phyloP scores from a whole-genome alignment of 1,284 basidiomycete genomes.

The Ceratobasidium sp. region DNA sequence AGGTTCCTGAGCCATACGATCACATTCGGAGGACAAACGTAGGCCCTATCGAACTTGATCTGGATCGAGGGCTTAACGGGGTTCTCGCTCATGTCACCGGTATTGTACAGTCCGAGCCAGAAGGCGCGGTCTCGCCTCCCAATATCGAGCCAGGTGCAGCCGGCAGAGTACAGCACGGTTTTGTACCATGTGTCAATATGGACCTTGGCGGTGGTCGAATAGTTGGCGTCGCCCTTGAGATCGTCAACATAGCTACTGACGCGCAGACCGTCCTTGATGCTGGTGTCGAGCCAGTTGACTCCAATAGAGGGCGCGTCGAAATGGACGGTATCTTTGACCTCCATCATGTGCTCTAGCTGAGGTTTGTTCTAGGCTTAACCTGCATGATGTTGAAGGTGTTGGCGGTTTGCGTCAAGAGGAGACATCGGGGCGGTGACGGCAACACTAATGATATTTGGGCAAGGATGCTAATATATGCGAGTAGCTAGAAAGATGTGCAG shows the following conservation, averaged over 20 bases:
- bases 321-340: slow-evolving; percentile 2
- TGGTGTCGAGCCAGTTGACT: slow-evolving; percentile 29
- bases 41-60: slow-evolving; percentile 35
- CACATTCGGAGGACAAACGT: slow-evolving; percentile 39
- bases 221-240: neutral
- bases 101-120: slow-evolving; percentile 27
- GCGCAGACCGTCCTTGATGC: neutral
- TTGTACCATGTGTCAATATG: slow-evolving; percentile 40
- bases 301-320: neutral
- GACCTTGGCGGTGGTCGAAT: neutral
- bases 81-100: slow-evolving; percentile 13
- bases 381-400: slow-evolving; percentile 41
- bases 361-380: slow-evolving; percentile 38
- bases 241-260: neutral
- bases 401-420: neutral
- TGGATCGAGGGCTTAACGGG: neutral
- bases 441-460: too few species aligned
- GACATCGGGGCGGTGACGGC: too few species aligned
- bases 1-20: slow-evolving; percentile 24
- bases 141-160: slow-evolving; percentile 20
- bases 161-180: slow-evolving; percentile 10
- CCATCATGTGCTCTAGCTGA: neutral
- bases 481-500: too few species aligned
- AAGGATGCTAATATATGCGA: too few species aligned
- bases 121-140: neutral